Evolutionary conservation across 2,329 filamentous ascomycete genomes (phyloP), one percentile per base, ranked within the genome.

Genomic region (Penicillium sp.): DNA sequence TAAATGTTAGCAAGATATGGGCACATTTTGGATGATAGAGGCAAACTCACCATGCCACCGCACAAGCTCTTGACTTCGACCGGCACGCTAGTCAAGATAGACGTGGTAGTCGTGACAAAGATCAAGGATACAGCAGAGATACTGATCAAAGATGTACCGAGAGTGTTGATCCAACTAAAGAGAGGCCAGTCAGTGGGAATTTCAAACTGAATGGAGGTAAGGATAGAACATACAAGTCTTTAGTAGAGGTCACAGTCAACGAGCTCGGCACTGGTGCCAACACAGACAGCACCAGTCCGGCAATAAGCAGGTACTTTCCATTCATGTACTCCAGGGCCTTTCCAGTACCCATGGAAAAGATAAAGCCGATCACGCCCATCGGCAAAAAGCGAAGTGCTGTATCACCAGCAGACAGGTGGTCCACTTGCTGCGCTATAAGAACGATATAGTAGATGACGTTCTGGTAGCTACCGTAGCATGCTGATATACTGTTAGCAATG

Each of bases 381-480:
- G 68, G 68, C 7, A 71, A 47, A 46, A 71, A 68, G 4, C 68
- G 58, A 4, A 70, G 50, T 0, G 67, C 68, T 0, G 67, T 70
- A 21, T 63, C 50, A 2, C 65, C 64, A 1, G 68, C 64, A 8
- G 59, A 64, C 7, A 70, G 57, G 9, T 62, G 43, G 36, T 69
- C 60, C 11, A 70, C 54, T 47, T 70, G 57, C 36, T 70, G 68
- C 1, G 67, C 62, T 20, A 68, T 65, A 4, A 70, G 49, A 2
- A 68, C 67, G n/a, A 63, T 65, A 37, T 70, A 71, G 49, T 69
- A 70, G 33, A 70, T 63, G 3, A 68, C 57, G 1, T 64, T 68
- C 41, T 70, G 66, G 41, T 70, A 70, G 19, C 64, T 66, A 10
- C 68, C 68, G 41, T 70, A 70, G 40, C 62, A 63, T 33, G 68